These are phyloP conservation scores for Globisporangium sylvaticum DNA, from an alignment of 352 stramenopile genomes.

Conservation along the genomic window DNA sequence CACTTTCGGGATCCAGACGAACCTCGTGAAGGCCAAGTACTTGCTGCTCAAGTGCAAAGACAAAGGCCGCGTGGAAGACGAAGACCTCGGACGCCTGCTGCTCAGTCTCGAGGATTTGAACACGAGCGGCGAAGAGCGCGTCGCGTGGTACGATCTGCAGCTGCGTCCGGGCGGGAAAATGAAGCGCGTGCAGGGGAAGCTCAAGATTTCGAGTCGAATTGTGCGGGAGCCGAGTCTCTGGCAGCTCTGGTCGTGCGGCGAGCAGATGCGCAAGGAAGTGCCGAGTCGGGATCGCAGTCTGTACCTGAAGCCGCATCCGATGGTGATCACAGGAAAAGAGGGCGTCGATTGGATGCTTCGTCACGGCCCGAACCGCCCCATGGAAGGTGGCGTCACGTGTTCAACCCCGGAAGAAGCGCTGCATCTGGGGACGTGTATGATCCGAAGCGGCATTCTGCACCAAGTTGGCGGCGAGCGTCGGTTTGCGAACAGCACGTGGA, in stretches of 20 bases:
- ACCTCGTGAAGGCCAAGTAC: slow-evolving; percentile 74
- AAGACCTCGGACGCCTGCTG: slow-evolving; percentile 74
- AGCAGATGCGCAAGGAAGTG: slow-evolving; percentile 81
- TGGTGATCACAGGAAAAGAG: slow-evolving; percentile 78
- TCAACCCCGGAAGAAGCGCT: slow-evolving; percentile 81
- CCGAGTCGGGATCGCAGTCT: slow-evolving; percentile 64
- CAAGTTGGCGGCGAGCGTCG: slow-evolving; percentile 69
- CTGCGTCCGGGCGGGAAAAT: slow-evolving; percentile 74
- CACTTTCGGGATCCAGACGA: slow-evolving; percentile 81
- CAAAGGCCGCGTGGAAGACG: slow-evolving; percentile 79
- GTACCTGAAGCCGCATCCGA: slow-evolving; percentile 81
- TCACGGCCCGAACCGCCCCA: slow-evolving; percentile 79
- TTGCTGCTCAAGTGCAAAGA: slow-evolving; percentile 87
- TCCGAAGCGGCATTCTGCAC: slow-evolving; percentile 66
- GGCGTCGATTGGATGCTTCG: slow-evolving; percentile 83
- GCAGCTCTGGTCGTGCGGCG: slow-evolving; percentile 80
- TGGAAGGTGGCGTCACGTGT: slow-evolving; percentile 81
- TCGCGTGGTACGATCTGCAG: slow-evolving; percentile 86
- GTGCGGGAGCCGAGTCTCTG: slow-evolving; percentile 76
- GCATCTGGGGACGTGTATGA: slow-evolving; percentile 62
- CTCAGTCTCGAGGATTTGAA: slow-evolving; percentile 83
- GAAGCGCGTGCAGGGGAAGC: slow-evolving; percentile 82
- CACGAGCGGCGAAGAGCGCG: slow-evolving; percentile 74
- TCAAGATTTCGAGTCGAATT: slow-evolving; percentile 82
- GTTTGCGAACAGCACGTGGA: slow-evolving; percentile 81